Evolutionary conservation across 2,329 filamentous ascomycete genomes (phyloP).

Genomic region (Ophiocordyceps camponoti-floridani): DNA sequence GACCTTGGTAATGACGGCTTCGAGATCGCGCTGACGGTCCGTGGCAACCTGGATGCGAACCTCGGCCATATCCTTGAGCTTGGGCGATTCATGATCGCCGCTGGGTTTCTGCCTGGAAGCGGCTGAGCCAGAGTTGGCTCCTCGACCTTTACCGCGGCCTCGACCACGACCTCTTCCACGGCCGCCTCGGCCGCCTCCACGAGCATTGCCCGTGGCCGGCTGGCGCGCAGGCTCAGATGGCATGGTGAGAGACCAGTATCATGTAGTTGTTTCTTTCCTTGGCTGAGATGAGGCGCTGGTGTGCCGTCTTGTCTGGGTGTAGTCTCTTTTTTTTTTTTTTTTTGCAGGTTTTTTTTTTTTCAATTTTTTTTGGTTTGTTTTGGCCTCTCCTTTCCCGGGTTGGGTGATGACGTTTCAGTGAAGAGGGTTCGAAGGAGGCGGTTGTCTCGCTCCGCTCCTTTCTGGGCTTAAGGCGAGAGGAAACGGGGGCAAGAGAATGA

Average conservation of each 20-base stretch:
- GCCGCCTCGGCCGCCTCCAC: constrained; percentile 12
- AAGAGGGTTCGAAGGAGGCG: background rate
- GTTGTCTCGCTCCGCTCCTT: background rate
- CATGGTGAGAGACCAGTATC: constrained; percentile 12
- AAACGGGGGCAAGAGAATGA: background rate
- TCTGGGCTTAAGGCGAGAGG: background rate
- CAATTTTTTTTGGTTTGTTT: background rate
- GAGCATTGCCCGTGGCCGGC: constrained; percentile 1
- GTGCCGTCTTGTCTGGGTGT: background rate
- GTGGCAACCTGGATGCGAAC: constrained; percentile 37
- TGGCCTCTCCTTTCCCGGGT: too few relatives aligned
- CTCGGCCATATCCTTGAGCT: constrained; percentile 35
- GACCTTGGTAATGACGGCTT: constrained; percentile 45
- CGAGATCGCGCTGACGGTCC: constrained; percentile 48
- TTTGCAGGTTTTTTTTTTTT: background rate
- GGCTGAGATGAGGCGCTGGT: background rate
- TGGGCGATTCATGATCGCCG: background rate
- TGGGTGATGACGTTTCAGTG: background rate
- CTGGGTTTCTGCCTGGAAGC: background rate
- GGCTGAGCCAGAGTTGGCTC: constrained; percentile 12
- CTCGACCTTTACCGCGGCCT: constrained; percentile 10
- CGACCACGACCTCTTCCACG: constrained; percentile 4
- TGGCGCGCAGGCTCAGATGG: constrained; percentile 14
- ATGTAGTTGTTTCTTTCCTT: constrained; percentile 7
- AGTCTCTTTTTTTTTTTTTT: background rate